Percentiles rank a stretch among this genome's conserved stretches.
These are phyloP conservation scores for Leccinum variicolor DNA, from an alignment of 768 basidiomycete genomes.

Conservation along the genomic window DNA sequence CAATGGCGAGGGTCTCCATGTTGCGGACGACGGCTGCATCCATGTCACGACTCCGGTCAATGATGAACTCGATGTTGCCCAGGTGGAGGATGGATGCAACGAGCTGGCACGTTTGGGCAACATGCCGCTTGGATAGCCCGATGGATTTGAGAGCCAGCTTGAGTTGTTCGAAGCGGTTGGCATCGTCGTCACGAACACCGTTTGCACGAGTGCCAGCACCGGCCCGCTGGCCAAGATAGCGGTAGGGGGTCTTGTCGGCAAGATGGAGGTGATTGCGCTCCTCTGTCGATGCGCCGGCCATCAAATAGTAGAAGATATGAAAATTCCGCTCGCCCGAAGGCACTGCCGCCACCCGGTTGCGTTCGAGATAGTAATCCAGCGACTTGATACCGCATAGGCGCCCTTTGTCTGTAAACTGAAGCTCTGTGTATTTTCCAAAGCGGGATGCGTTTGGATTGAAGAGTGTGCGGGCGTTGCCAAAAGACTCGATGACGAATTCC, in stretches of 20 bases:
- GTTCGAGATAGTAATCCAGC: slow-evolving; percentile 93
- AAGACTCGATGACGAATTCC: slow-evolving; percentile 93
- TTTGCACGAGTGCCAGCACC: slow-evolving; percentile 40
- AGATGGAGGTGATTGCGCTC: slow-evolving; percentile 88
- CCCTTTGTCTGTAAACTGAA: slow-evolving; percentile 93
- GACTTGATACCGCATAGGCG: slow-evolving; percentile 89
- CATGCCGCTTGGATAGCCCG: slow-evolving; percentile 91
- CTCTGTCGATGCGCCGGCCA: slow-evolving; percentile 85
- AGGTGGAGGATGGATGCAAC: slow-evolving; percentile 95
- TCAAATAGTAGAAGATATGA: slow-evolving; percentile 96
- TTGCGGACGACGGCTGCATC: slow-evolving; percentile 94
- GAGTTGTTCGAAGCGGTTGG: slow-evolving; percentile 87
- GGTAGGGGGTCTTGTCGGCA: slow-evolving; percentile 74
- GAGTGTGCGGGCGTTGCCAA: slow-evolving; percentile 91
- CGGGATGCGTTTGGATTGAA: slow-evolving; percentile 95
- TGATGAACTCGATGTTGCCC: slow-evolving; percentile 90
- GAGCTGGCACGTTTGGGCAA: slow-evolving; percentile 94
- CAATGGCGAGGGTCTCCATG: slow-evolving; percentile 70
- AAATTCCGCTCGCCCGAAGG: slow-evolving; percentile 95
- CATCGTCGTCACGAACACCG: slow-evolving; percentile 71
- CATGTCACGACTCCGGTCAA: slow-evolving; percentile 80
- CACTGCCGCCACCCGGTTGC: slow-evolving; percentile 79
- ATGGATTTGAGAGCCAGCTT: slow-evolving; percentile 92
- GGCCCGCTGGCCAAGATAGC: slow-evolving; percentile 81
- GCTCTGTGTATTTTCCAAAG: slow-evolving; percentile 96